Percentiles rank a stretch among this genome's conserved stretches.
Conservation (phyloP, 2,329 filamentous ascomycete genomes). For the Onygenales sp. region DNA sequence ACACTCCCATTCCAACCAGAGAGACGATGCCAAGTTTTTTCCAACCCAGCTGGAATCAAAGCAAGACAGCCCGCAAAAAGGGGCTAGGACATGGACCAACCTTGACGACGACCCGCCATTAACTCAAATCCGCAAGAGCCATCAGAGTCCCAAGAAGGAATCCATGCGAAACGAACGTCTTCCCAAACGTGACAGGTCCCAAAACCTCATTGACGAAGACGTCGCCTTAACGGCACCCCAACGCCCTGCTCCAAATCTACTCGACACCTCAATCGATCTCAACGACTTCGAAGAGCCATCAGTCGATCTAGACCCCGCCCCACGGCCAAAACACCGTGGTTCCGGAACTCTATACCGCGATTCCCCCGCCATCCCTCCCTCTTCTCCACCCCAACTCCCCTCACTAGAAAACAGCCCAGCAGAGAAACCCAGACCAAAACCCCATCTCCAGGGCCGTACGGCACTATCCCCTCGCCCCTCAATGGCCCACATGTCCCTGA, state of each 20-base stretch:
- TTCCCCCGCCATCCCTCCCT: slow-evolving; percentile 16
- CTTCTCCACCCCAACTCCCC: slow-evolving; percentile 23
- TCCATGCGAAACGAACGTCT: background rate
- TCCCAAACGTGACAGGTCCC: background rate
- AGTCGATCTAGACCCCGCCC: slow-evolving; percentile 14
- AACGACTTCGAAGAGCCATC: slow-evolving; percentile 18
- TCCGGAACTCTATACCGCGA: slow-evolving; percentile 9
- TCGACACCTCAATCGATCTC: background rate
- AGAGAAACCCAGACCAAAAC: slow-evolving; percentile 11
- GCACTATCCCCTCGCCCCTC: slow-evolving; percentile 17
- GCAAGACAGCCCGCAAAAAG: background rate
- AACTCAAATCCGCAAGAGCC: background rate
- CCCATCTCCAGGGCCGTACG: slow-evolving; percentile 14
- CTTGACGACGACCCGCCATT: background rate
- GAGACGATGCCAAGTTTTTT: background rate
- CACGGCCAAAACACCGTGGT: slow-evolving; percentile 7
- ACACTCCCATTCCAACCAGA: background rate
- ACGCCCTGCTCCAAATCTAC: background rate
- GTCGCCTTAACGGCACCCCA: background rate
- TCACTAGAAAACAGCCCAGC: slow-evolving; percentile 17
- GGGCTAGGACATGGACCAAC: background rate
- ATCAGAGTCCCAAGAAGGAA: background rate
- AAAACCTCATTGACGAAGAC: background rate
- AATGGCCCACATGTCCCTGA: slow-evolving; percentile 17
- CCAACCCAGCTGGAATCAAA: background rate